Evolutionary conservation across 768 basidiomycete species (phyloP).

Genomic region (Serendipita sp.): DNA sequence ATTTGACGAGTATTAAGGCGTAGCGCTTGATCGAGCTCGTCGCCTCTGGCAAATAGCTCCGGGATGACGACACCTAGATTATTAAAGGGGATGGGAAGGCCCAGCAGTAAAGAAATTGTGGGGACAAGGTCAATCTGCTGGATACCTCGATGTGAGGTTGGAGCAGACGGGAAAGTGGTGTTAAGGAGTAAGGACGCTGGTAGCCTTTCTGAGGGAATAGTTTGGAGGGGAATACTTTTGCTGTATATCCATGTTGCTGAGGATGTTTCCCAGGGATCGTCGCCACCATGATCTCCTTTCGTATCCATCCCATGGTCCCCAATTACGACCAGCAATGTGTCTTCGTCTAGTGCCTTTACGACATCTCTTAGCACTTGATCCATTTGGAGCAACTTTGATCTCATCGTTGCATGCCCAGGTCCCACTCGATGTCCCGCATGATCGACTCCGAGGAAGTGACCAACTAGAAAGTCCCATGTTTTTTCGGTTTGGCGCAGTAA

Average conservation of each 20-base stretch:
- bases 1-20: constrained; percentile 62
- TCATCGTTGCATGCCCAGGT: constrained; percentile 77
- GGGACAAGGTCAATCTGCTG: constrained; percentile 93
- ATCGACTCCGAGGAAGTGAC: constrained; percentile 90
- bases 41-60: constrained; percentile 62
- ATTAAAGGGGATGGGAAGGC: constrained; percentile 88
- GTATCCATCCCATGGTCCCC: constrained; percentile 98
- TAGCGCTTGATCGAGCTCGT: constrained; percentile 41
- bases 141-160: constrained; percentile 41
- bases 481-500: constrained; percentile 36
- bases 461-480: constrained; percentile 77
- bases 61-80: constrained; percentile 87
- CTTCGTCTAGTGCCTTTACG: constrained; percentile 60
- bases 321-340: constrained; percentile 78
- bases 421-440: constrained; percentile 93
- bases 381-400: constrained; percentile 76
- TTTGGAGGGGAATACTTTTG: constrained; percentile 40
- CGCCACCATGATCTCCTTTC: constrained; percentile 91
- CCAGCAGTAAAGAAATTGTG: constrained; percentile 73
- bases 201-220: constrained; percentile 21
- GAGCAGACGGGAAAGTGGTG: constrained; percentile 41
- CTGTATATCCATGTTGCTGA: constrained; percentile 87
- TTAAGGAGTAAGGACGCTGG: constrained; percentile 39
- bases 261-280: constrained; percentile 69
- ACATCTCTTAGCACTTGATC: constrained; percentile 58